Conservation (phyloP, 2,329 filamentous ascomycete species). For the Neurospora sp. region DNA sequence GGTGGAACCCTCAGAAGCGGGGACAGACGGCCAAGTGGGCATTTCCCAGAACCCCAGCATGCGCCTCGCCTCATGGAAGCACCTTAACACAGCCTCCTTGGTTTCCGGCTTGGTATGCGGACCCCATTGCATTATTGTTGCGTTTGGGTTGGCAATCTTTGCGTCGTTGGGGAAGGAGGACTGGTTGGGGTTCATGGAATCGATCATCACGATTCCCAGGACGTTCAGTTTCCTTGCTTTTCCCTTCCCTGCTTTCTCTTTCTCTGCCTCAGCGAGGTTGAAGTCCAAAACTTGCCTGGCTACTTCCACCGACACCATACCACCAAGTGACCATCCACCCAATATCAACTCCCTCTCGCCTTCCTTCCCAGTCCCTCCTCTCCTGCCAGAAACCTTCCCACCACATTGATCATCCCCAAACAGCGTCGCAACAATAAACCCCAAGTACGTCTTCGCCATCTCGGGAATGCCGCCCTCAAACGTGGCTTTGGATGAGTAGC, state of each 20-base stretch:
- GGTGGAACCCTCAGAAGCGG: neutral
- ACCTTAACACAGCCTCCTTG: slow-evolving; percentile 21
- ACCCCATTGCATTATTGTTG: slow-evolving; percentile 20
- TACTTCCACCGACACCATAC: slow-evolving; percentile 39
- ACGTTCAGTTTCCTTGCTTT: slow-evolving; percentile 24
- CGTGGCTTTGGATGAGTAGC: slow-evolving; percentile 33
- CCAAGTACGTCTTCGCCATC: slow-evolving; percentile 42
- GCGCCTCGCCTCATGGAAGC: slow-evolving; percentile 30
- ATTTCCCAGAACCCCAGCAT: neutral
- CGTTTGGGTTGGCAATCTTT: neutral
- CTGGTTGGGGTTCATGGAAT: slow-evolving; percentile 31
- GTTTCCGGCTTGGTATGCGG: slow-evolving; percentile 21
- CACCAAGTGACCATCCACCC: slow-evolving; percentile 44
- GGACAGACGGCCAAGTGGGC: neutral
- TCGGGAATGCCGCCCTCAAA: slow-evolving; percentile 44
- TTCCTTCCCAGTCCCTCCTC: neutral
- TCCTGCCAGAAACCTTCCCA: slow-evolving; percentile 13
- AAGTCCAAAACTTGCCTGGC: slow-evolving; percentile 32
- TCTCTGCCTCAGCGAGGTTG: slow-evolving; percentile 1
- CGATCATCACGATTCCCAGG: slow-evolving; percentile 42
- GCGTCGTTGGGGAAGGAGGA: neutral
- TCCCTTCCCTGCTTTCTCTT: neutral
- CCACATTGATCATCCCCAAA: slow-evolving; percentile 21
- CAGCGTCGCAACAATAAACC: slow-evolving; percentile 29
- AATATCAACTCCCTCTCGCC: neutral